Evolutionary conservation across 1,284 basidiomycete species (phyloP), one percentile per base, ranked within the genome.

Genomic region (Anthracocystis setariae): DNA sequence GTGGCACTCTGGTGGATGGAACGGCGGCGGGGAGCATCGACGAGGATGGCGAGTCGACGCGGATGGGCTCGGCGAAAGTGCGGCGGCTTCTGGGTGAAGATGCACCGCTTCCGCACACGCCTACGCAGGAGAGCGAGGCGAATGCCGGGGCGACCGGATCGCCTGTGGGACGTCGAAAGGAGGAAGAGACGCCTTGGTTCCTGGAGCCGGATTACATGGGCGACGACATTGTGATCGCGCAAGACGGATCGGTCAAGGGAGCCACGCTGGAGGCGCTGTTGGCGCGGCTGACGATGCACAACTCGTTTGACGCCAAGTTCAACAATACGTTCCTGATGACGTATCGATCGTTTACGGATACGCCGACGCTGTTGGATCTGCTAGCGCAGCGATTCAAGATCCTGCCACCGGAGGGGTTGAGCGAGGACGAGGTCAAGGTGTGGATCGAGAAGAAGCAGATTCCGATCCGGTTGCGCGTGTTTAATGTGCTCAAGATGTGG

Each of bases 271-370:
- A 88, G 15, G 92, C 93, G 3, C 85, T 98, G 8, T 89, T 98
- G 5, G 93, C 94, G 79, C 88, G 92, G 7, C 85, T 98, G 58
- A 98, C 95, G 2, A 90, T 92, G 32, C 95, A 98, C 82, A 73
- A 80, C 43, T 51, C 56, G 24, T 79, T 73, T 42, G 93, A 94
- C 82, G 86, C 89, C 0, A 88, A 89, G 7, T 98, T 92, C 84
- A 92, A 90, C 82, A 91, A 92, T 82, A 91, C 94, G 1, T 99
- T 98, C 87, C 84, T 98, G 66, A 91, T 97, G 88, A 98, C 96
- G 1, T 97, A 94, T 86, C 93, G 94, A 74, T 95, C 93, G 0
- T 98, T 98, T 83, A 93, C 92, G 15, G 90, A 90, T 1, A 86
- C 93, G 18, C 88, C 92, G 56, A 90, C 93, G 61, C 85, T 98